Percentiles rank a stretch among this genome's conserved stretches.
Evolutionary conservation across 208 protist genomes (phyloP).

Genomic region (Wallacemonas collosoma): DNA sequence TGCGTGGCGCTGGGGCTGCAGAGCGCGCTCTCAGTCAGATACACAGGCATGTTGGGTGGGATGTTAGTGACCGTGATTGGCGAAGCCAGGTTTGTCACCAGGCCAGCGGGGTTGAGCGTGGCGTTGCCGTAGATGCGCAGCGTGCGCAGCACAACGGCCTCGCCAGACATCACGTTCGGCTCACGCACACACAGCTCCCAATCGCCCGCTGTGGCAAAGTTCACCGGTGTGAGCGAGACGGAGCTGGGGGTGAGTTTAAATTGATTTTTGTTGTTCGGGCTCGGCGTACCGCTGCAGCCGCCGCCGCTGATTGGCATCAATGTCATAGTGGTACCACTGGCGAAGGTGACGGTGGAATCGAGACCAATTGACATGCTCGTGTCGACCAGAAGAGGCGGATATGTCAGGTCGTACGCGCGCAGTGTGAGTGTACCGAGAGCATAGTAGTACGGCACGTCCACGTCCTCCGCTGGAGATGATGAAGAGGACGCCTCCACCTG

Average conservation of each 20-base stretch:
- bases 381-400: conserved; percentile 40
- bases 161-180: conserved; percentile 23
- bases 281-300: conserved; percentile 16
- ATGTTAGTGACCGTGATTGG: conserved; percentile 32
- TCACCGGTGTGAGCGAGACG: conserved; percentile 27
- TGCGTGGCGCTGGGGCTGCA: conserved; percentile 26
- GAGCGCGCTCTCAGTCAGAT: conserved; percentile 12
- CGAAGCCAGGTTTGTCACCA: conserved; percentile 34
- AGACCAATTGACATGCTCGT: conserved; percentile 33
- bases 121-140: conserved; percentile 54
- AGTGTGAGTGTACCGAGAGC: conserved; percentile 27
- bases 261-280: conserved; percentile 20
- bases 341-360: conserved; percentile 42
- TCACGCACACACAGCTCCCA: conserved; percentile 60
- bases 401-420: conserved; percentile 47
- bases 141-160: conserved; percentile 31
- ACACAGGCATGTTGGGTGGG: conserved; percentile 37
- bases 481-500: conserved; percentile 21
- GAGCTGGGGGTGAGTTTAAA: conserved; percentile 25
- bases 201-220: conserved; percentile 34
- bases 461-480: conserved; percentile 11
- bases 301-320: conserved; percentile 22
- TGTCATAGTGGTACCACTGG: conserved; percentile 34
- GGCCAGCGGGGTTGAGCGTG: conserved; percentile 31
- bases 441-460: conserved; percentile 36